Evolutionary conservation across 805 yeast genomes (phyloP), one percentile per base, ranked within the genome.

Genomic region (Priceomyces medius): DNA sequence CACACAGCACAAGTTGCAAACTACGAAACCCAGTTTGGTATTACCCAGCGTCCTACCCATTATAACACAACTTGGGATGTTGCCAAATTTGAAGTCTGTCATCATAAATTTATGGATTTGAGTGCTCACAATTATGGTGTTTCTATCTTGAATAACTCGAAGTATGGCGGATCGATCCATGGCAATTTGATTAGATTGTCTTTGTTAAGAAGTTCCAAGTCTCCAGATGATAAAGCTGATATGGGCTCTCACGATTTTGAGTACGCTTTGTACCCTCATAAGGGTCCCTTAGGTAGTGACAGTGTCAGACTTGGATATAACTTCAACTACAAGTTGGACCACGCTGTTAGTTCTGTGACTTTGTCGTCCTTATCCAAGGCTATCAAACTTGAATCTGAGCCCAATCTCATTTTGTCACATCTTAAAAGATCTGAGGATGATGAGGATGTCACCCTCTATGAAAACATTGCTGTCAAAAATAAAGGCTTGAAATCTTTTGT

Each of bases 31-130:
- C 96, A 90, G 61, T 91, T 87, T 64, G 99, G 99, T 40, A 64
- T 86, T 35, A 91, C 96, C 4, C 81, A 78, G 54, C 79, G 98
- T 50, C 96, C 98, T 36, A 91, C 98, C 0, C 97, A 91, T 63
- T 91, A 73, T 68, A 93, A 91, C 60, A 91, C 99, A 0, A 71
- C 88, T 0, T 91, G 98, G 98, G 99, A 91, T 56, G 84, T 85
- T 24, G 98, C 98, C 43, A 90, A 89, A 61, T 91, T 91, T 62
- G 99, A 91, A 64, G 96, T 89, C 8, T 87, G 96, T 56, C 88
- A 85, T 55, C 99, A 93, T 63, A 87, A 87, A 57, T 91, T 88
- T 66, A 91, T 95, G 52, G 99, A 91, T 59, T 81, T 86, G 53
- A 85, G 95, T 19, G 98, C 88, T 55, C 79, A 71, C 61, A 79